phyloP scores from a whole-genome alignment of 352 stramenopile genomes.

The Pythium brachiatum region DNA sequence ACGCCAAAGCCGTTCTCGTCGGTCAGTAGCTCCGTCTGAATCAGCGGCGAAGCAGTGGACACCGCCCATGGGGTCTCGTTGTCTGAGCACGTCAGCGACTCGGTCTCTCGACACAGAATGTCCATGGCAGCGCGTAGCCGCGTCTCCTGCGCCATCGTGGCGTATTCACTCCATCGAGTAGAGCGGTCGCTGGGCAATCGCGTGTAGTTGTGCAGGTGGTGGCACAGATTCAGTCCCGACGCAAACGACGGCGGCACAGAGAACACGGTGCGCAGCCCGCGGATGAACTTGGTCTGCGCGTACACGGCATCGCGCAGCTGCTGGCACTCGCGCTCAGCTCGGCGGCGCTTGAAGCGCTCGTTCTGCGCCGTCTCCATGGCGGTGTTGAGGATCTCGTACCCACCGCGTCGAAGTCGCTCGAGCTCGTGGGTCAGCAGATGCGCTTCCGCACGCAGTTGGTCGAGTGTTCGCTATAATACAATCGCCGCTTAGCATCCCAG shows the following conservation, averaged over 20 bases:
- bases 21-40: neutral
- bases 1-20: conserved; percentile 14
- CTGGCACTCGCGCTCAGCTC: conserved; percentile 18
- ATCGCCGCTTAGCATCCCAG: neutral
- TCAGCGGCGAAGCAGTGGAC: neutral
- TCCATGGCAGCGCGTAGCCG: neutral
- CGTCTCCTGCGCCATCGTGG: neutral
- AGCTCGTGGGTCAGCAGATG: neutral
- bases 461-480: neutral
- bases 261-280: conserved; percentile 6
- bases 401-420: neutral
- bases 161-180: conserved; percentile 8
- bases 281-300: conserved; percentile 8
- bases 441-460: neutral
- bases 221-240: neutral
- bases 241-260: conserved; percentile 3
- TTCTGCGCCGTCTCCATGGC: conserved; percentile 1
- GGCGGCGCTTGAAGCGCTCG: conserved; percentile 9
- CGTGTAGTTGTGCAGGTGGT: neutral
- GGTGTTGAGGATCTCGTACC: neutral
- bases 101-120: conserved; percentile 1
- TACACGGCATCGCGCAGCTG: conserved; percentile 13
- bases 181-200: neutral
- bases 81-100: conserved; percentile 1
- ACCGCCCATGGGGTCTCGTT: neutral